Conservation (phyloP, 805 yeast genomes). For the Starmerella bacillaris region DNA sequence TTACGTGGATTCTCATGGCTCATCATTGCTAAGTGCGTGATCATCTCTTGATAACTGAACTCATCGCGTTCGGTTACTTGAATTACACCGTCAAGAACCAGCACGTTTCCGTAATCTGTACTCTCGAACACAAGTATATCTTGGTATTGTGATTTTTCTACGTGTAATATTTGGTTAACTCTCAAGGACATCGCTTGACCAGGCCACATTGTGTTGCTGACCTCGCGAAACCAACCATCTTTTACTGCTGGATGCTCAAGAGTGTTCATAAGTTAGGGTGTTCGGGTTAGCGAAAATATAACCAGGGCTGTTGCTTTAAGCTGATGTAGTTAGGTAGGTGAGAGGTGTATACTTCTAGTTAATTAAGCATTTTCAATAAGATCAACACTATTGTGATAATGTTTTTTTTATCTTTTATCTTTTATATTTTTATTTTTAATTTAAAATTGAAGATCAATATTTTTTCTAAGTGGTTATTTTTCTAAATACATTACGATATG, state of each 20-base stretch:
- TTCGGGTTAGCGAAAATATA: too few relatives aligned
- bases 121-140: constrained; percentile 87
- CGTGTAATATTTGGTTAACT: constrained; percentile 73
- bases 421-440: too few relatives aligned
- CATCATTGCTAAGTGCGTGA: constrained; percentile 79
- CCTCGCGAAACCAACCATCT: constrained; percentile 95
- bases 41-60: constrained; percentile 96
- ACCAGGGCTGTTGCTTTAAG: too few relatives aligned
- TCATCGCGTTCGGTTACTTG: constrained; percentile 96
- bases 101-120: constrained; percentile 84
- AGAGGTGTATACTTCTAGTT: too few relatives aligned
- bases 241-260: constrained; percentile 17
- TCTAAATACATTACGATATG: too few relatives aligned
- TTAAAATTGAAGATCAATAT: too few relatives aligned
- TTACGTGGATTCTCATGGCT: constrained; percentile 88
- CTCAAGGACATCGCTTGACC: constrained; percentile 91
- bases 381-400: too few relatives aligned
- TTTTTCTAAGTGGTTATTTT: too few relatives aligned
- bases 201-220: constrained; percentile 94
- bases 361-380: too few relatives aligned
- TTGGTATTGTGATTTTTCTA: constrained; percentile 75
- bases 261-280: too few relatives aligned
- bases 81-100: constrained; percentile 85
- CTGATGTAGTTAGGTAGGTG: too few relatives aligned
- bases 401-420: too few relatives aligned